Evolutionary conservation across 805 yeast species (phyloP).

Genomic region (Pichia phayaonensis): DNA sequence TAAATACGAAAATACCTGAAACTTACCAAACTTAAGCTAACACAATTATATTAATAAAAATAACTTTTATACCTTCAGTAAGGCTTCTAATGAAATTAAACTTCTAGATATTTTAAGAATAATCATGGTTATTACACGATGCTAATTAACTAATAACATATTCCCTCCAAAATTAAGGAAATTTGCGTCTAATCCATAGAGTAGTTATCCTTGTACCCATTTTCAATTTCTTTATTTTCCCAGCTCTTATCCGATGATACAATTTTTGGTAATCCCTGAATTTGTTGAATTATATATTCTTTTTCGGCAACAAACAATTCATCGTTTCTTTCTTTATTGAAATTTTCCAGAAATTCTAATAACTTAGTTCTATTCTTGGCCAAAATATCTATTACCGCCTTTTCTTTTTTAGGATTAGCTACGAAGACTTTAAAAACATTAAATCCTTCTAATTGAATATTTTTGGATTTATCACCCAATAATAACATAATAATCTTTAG

Average conservation of each 20-base stretch:
- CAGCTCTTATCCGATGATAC: constrained; percentile 10
- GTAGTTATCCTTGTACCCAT: neutral
- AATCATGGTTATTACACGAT: too few species aligned
- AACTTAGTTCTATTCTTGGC: constrained; percentile 77
- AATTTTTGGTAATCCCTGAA: constrained; percentile 65
- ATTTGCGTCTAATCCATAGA: neutral
- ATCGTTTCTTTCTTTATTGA: constrained; percentile 51
- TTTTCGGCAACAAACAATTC: constrained; percentile 68
- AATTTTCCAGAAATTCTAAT: constrained; percentile 57
- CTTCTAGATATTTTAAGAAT: too few species aligned
- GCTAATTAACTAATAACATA: neutral
- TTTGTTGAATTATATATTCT: constrained; percentile 68
- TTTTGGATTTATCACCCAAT: constrained; percentile 81
- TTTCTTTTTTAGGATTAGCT: constrained; percentile 90
- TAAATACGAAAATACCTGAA: too few species aligned
- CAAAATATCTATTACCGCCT: constrained; percentile 70
- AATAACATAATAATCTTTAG: constrained; percentile 80
- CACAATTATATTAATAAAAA: too few species aligned
- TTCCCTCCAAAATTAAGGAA: neutral
- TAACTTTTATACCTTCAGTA: too few species aligned
- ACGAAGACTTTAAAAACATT: constrained; percentile 90
- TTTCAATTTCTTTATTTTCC: constrained; percentile 4
- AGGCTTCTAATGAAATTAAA: too few species aligned
- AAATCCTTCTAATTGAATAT: constrained; percentile 84
- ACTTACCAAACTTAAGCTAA: too few species aligned